Evolutionary conservation across 352 stramenopile species (phyloP), one percentile per base, ranked within the genome.

Genomic region (Blastocystis sp.): DNA sequence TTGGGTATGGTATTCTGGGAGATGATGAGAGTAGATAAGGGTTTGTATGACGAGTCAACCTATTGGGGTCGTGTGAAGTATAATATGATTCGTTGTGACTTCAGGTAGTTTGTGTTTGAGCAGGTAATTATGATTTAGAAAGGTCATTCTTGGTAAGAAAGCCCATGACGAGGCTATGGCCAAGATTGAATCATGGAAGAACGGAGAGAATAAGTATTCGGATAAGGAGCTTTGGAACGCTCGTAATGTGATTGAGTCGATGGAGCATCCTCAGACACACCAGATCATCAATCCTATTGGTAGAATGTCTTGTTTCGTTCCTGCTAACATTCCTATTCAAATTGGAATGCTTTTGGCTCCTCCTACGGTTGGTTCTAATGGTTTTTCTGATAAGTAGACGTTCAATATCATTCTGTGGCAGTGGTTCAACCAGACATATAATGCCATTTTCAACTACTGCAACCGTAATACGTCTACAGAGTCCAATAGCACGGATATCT

Each of bases 381-480:
- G 37, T 77, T 7, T 0, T 14, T n/a, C 11, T 65, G 19, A 63
- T 29, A 11, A 39, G 51, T 81, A 81, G 69, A 81, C 69, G 43
- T 87, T 71, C n/a, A 75, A 87, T 37, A 91, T 95, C 57, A 88
- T 95, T 85, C 93, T 95, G 86, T 95, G 92, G 92, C 92, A 94
- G 89, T 94, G 92, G 73, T 92, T 94, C 89, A 96, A 96, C 90
- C 93, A 96, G 88, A 94, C 91, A 24, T 96, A 95, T 88, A 96
- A 96, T 89, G 94, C 92, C 57, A 92, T 94, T 83, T 92, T 96
- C 89, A 96, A 96, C 90, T 96, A 95, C 89, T 93, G 92, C 14
- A 96, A 96, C 91, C 92, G 93, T 52, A 96, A 96, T 87, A 92
- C 93, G 61, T 95, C 92, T 63, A 94, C 92, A 63, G 92, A 92